Evolutionary conservation across 805 yeast species (phyloP).

Genomic region (Hanseniaspora thailandica): DNA sequence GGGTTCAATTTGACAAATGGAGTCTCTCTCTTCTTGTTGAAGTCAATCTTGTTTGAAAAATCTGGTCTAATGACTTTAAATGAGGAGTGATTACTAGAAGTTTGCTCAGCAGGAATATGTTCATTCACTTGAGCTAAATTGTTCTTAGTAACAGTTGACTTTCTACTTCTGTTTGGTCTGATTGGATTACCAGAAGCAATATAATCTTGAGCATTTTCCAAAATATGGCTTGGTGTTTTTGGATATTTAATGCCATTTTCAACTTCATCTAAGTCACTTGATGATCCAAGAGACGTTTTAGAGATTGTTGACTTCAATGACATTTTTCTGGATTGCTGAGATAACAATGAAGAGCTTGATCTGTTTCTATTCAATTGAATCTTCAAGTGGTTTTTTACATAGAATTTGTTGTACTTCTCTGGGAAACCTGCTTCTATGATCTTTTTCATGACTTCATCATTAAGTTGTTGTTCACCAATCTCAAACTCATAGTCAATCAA

Average conservation of each 20-base stretch:
- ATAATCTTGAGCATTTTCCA: constrained; percentile 19
- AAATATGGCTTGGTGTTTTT: constrained; percentile 26
- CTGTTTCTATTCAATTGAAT: constrained; percentile 19
- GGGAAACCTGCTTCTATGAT: constrained; percentile 18
- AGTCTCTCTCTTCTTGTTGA: constrained; percentile 64
- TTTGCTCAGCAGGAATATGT: constrained; percentile 3
- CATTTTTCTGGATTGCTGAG: constrained; percentile 22
- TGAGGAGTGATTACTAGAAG: constrained; percentile 25
- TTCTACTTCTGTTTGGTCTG: constrained; percentile 21
- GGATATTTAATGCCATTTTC: constrained; percentile 24
- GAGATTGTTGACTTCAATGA: constrained; percentile 25
- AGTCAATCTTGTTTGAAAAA: constrained; percentile 63
- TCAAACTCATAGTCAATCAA: constrained; percentile 58
- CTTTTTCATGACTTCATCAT: constrained; percentile 30
- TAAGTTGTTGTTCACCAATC: constrained; percentile 40
- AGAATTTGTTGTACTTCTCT: constrained; percentile 19
- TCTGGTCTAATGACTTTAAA: constrained; percentile 57
- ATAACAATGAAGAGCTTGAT: constrained; percentile 16
- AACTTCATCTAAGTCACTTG: constrained; percentile 11
- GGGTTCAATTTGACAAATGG: constrained; percentile 63
- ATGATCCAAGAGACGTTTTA: constrained; percentile 14
- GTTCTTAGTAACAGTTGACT: constrained; percentile 7
- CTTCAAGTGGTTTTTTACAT: constrained; percentile 23
- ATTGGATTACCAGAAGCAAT: background rate
- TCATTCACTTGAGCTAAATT: constrained; percentile 26